phyloP scores from a whole-genome alignment of 225 moss, liverwort and hornwort genomes.

The Neckera pumila region DNA sequence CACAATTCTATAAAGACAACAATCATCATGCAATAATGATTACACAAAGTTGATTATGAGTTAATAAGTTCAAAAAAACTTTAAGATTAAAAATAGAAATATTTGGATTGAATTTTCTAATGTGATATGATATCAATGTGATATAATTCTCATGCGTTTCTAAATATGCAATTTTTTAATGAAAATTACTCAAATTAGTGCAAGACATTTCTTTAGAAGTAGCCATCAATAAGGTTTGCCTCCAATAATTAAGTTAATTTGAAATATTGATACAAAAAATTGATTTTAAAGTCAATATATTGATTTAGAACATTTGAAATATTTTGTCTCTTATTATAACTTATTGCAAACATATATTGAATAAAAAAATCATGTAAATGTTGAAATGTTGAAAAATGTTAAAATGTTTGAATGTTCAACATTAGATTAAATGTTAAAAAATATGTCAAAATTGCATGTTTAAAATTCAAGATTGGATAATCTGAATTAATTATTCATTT shows the following conservation, averaged over 20 bases:
- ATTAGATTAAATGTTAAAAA: background rate
- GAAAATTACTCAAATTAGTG: background rate
- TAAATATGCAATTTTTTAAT: background rate
- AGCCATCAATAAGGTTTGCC: background rate
- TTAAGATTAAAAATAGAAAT: no score
- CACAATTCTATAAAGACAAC: background rate
- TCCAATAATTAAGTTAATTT: background rate
- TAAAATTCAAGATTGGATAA: no score
- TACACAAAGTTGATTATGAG: background rate
- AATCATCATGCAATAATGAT: background rate
- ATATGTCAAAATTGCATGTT: background rate
- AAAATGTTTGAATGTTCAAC: no score
- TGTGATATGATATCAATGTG: fast-evolving
- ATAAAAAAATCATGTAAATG: background rate
- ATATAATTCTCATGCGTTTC: fast-evolving
- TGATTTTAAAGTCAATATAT: no score
- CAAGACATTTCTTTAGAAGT: background rate
- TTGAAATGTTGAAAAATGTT: no score
- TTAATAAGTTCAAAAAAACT: background rate
- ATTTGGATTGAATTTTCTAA: background rate
- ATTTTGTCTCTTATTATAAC: fast-evolving
- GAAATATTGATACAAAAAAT: background rate
- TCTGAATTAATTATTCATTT: fast-evolving
- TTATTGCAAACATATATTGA: background rate
- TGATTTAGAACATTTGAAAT: no score